Evolutionary conservation across 306 rosid species (phyloP), one percentile per base, ranked within the genome.

Genomic region (Biancaea sappan): DNA sequence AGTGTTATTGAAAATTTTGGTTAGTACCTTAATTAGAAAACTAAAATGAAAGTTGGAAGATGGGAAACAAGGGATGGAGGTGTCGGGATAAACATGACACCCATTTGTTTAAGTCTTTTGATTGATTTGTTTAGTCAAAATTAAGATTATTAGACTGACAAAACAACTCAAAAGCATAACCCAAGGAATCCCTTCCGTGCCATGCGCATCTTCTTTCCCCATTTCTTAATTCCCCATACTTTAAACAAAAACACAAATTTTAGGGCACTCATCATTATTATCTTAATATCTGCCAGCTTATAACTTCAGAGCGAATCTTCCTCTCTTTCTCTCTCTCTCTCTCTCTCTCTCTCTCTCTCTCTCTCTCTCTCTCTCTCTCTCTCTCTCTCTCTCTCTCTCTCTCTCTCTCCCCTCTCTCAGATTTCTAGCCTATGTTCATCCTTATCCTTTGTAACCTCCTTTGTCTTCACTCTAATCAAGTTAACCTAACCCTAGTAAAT

Each of bases 1-100:
- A 1, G 72, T 60, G 62, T 72, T 70, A 83, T 21, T 75, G 79
- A 48, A 74, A 72, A 77, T 79, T 71, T 50, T 75, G 84, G 80
- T 74, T 77, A 82, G 67, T 83, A 53, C 66, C 41, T 75, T 59
- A 19, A 63, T 18, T 7, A 73, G 43, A 69, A 80, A 85, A 74
- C 74, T 63, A 38, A 76, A 54, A 68, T 58, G 68, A 69, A 77
- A 92, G 96, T 83, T 85, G 89, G 93, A 86, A 83, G 86, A 86
- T 83, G 85, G 97, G 97, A 92, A 90, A 90, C 96, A 82, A 61
- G 66, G 78, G 77, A 6, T 84, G 78, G 28, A 82, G 48, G 73
- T 92, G 97, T 92, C 90, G 97, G 97, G 71, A 92, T 80, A 85
- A 85, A 88, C 80, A 86, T 92, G 88, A 83, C 96, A 88, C 83